A percentile compares a stretch with the other conserved stretches of the same genome.
Conservation (phyloP, 2,329 filamentous ascomycete species). For the Aspergillus sp. region DNA sequence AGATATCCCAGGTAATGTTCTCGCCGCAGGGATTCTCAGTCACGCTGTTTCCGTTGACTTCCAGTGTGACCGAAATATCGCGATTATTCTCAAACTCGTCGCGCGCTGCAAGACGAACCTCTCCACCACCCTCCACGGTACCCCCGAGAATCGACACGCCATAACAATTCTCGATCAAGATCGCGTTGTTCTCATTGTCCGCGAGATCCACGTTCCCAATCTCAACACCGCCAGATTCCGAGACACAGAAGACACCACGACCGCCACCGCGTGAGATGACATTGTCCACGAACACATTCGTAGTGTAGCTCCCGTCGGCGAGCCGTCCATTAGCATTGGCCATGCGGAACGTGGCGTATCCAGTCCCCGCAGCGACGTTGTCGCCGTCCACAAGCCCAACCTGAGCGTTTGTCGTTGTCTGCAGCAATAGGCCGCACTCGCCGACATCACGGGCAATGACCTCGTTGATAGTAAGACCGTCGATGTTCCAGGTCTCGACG, state of each 20-base stretch:
- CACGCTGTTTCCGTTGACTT: conserved; percentile 7
- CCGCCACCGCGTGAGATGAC: conserved; percentile 10
- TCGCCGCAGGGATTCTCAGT: conserved; percentile 11
- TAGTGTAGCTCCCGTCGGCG: conserved; percentile 8
- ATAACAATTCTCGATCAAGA: conserved; percentile 14
- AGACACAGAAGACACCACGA: conserved; percentile 12
- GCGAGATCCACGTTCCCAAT: conserved; percentile 7
- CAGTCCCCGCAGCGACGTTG: conserved; percentile 9
- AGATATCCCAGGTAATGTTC: conserved; percentile 13
- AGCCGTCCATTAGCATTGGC: conserved; percentile 9
- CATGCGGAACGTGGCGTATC: conserved; percentile 12
- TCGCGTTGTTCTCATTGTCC: conserved; percentile 11
- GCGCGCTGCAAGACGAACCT: conserved; percentile 6
- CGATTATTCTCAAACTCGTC: conserved; percentile 9
- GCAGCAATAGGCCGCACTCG: conserved; percentile 11
- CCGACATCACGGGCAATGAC: conserved; percentile 11
- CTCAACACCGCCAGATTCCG: conserved; percentile 8
- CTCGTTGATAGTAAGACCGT: conserved; percentile 10
- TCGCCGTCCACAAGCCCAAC: conserved; percentile 9
- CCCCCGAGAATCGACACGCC: conserved; percentile 9
- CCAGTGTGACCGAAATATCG: conserved; percentile 8
- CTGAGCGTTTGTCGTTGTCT: conserved; percentile 9
- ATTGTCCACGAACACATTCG: conserved; percentile 11
- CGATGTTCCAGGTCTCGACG: conserved; percentile 15
- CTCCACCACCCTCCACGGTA: conserved; percentile 8